These are phyloP conservation scores for Chaetomium sp. DNA, from an alignment of 2,329 filamentous ascomycete species.

Conservation along the genomic window DNA sequence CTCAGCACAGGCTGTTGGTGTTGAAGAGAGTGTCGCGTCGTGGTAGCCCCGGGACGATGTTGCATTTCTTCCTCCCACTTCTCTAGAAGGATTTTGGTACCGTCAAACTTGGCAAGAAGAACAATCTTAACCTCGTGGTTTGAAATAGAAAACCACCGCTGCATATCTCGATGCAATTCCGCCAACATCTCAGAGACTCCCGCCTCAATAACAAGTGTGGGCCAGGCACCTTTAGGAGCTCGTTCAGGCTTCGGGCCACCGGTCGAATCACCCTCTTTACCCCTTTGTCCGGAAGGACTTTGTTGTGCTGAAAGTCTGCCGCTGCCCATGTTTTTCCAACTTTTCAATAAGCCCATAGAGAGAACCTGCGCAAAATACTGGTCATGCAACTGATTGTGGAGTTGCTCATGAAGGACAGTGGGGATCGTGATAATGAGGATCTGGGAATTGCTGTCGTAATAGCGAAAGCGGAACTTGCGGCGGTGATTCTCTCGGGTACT, in stretches of 20 bases:
- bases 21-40: too few species aligned
- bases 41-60: too few species aligned
- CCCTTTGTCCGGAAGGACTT: constrained; percentile 9
- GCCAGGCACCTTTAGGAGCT: constrained; percentile 22
- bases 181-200: constrained; percentile 21
- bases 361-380: background rate
- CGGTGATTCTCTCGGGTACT: constrained; percentile 13
- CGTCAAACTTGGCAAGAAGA: constrained; percentile 28
- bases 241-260: constrained; percentile 19
- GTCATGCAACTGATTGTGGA: background rate
- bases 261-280: constrained; percentile 17
- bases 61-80: constrained; percentile 31
- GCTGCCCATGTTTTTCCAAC: constrained; percentile 1
- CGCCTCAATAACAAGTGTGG: constrained; percentile 29
- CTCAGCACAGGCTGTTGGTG: constrained; percentile 24
- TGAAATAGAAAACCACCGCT: constrained; percentile 29
- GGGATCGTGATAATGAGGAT: constrained; percentile 23
- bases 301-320: background rate
- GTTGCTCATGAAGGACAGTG: constrained; percentile 8
- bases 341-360: background rate
- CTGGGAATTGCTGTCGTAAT: constrained; percentile 12
- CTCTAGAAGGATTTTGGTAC: constrained; percentile 23
- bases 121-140: constrained; percentile 31
- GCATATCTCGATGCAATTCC: constrained; percentile 22
- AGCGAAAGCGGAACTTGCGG: constrained; percentile 24